phyloP scores from a whole-genome alignment of 73 alveolate genomes.

The Paramecium sexaurelia region DNA sequence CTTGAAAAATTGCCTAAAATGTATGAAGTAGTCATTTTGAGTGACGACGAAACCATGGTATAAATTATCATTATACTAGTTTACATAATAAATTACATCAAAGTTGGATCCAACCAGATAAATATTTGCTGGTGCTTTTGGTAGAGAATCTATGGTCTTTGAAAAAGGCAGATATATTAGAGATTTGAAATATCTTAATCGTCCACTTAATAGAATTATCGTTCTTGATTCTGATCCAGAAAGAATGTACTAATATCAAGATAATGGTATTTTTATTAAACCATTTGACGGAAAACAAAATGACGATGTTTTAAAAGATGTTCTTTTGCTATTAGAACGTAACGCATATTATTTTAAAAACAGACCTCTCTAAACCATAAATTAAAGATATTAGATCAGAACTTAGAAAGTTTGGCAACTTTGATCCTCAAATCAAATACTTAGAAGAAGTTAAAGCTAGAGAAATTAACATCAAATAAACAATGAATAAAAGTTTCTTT shows the following conservation, averaged over 20 bases:
- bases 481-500: background rate
- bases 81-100: conserved; percentile 71
- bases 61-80: conserved; percentile 48
- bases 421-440: conserved; percentile 82
- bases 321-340: conserved; percentile 83
- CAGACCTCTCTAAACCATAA: conserved; percentile 66
- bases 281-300: conserved; percentile 78
- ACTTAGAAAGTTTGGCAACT: conserved; percentile 78
- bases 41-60: conserved; percentile 83
- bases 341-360: background rate
- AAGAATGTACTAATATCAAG: conserved; percentile 75
- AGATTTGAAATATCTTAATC: conserved; percentile 84
- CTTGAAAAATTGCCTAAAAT: conserved; percentile 75
- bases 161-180: conserved; percentile 81
- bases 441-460: conserved; percentile 68
- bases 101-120: conserved; percentile 80
- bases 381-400: conserved; percentile 79
- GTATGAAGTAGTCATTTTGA: conserved; percentile 87
- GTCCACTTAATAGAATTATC: conserved; percentile 79
- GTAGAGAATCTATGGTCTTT: conserved; percentile 83
- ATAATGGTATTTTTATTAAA: conserved; percentile 81
- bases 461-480: conserved; percentile 2
- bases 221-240: conserved; percentile 78
- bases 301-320: conserved; percentile 81
- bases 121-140: conserved; percentile 81